Percentiles rank a stretch among this genome's conserved stretches.
These are phyloP conservation scores for Geranium incanum DNA, from an alignment of 441 rosid species.

Conservation along the genomic window DNA sequence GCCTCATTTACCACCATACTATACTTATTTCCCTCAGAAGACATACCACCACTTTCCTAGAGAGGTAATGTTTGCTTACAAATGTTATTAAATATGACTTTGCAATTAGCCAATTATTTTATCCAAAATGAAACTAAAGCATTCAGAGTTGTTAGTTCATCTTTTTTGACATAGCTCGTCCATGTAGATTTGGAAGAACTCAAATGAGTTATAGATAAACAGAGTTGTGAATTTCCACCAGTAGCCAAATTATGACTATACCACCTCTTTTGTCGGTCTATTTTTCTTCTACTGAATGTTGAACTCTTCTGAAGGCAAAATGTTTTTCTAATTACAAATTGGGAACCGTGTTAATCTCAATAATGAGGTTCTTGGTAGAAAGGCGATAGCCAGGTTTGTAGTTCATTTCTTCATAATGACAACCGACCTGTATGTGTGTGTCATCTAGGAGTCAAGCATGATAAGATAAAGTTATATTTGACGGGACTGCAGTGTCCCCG, in stretches of 20 bases:
- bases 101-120: background rate
- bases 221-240: constrained; percentile 1
- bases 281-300: no score
- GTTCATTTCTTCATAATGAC: background rate
- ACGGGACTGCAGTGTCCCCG: no score
- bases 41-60: constrained; percentile 94
- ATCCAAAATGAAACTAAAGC: background rate
- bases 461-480: no score
- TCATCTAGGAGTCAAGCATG: background rate
- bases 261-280: background rate
- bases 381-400: background rate
- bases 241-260: background rate
- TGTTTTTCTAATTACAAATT: background rate
- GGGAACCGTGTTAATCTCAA: background rate
- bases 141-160: background rate
- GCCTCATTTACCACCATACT: constrained; percentile 93
- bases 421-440: background rate
- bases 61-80: constrained; percentile 49
- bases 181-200: background rate
- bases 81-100: constrained; percentile 4
- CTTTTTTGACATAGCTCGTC: background rate
- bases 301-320: background rate
- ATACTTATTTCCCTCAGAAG: constrained; percentile 62
- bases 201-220: background rate
- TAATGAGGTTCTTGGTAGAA: background rate